phyloP scores from a whole-genome alignment of 139 green algal species.

The Nannochloris sp. region DNA sequence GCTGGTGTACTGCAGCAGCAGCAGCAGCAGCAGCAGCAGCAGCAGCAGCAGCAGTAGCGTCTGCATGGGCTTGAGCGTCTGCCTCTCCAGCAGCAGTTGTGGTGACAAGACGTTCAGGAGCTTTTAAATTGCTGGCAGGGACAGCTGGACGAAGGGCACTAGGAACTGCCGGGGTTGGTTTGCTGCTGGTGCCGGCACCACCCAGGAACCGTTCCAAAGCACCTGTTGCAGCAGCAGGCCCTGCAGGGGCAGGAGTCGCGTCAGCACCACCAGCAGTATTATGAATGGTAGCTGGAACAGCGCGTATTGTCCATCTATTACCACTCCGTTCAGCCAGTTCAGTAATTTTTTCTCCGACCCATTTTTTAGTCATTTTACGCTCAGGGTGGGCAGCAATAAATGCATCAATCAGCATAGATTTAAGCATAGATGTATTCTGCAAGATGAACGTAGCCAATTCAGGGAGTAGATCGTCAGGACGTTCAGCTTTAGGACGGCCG shows the following conservation, averaged over 20 bases:
- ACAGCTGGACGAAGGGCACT: conserved; percentile 1
- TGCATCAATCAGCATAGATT: conserved; percentile 13
- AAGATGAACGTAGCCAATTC: conserved; percentile 31
- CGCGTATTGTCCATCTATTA: no score
- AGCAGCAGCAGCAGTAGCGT: no score
- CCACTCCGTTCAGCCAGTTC: conserved; percentile 16
- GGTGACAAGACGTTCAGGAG: conserved; percentile 2
- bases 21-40: conserved; percentile 2
- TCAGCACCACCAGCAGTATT: neutral
- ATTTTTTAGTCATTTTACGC: conserved; percentile 37
- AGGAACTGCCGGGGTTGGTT: conserved; percentile 1
- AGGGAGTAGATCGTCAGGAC: conserved; percentile 24
- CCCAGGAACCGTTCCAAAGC: neutral
- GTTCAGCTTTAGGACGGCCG: neutral
- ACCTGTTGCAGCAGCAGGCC: neutral
- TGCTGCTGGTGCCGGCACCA: neutral
- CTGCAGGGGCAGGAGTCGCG: neutral
- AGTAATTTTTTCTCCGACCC: conserved; percentile 36
- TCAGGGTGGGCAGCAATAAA: conserved; percentile 34
- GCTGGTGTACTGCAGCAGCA: neutral
- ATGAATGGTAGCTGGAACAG: neutral
- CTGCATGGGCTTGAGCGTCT: no score
- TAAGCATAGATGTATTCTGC: neutral
- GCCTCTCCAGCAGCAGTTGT: neutral
- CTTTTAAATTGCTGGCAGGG: neutral